Percentiles rank a stretch among this genome's conserved stretches.
These are phyloP conservation scores for Penicillium sp. DNA, from an alignment of 2,329 filamentous ascomycete genomes.

Conservation along the genomic window DNA sequence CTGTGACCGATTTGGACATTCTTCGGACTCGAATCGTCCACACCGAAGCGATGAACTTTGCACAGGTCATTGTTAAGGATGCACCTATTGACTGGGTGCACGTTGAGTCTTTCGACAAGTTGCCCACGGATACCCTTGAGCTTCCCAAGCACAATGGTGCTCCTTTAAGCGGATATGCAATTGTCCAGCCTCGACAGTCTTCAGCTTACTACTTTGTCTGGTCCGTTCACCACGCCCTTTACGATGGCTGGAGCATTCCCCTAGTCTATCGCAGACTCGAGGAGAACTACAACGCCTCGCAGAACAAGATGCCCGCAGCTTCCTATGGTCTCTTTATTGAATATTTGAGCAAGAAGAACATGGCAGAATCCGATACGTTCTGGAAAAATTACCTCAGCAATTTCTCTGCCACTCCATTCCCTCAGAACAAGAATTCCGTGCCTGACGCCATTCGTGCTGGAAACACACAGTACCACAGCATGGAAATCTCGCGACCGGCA, in stretches of 20 bases:
- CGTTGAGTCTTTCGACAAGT: slow-evolving; percentile 28
- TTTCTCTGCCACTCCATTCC: slow-evolving; percentile 33
- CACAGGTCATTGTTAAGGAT: slow-evolving; percentile 44
- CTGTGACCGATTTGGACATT: slow-evolving; percentile 49
- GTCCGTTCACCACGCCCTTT: slow-evolving; percentile 55
- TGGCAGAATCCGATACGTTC: slow-evolving; percentile 32
- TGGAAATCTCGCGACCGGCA: slow-evolving; percentile 23
- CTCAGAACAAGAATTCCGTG: slow-evolving; percentile 25
- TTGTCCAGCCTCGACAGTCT: slow-evolving; percentile 31
- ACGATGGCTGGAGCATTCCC: slow-evolving; percentile 52
- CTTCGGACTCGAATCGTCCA: slow-evolving; percentile 52
- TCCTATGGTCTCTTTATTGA: slow-evolving; percentile 36
- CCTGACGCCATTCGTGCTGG: slow-evolving; percentile 25
- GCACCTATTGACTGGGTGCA: slow-evolving; percentile 38
- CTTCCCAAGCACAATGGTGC: slow-evolving; percentile 39
- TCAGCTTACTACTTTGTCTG: slow-evolving; percentile 47
- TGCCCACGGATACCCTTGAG: slow-evolving; percentile 27
- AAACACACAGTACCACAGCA: slow-evolving; percentile 27
- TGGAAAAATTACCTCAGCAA: slow-evolving; percentile 34
- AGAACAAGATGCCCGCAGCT: slow-evolving; percentile 11
- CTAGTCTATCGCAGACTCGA: slow-evolving; percentile 41
- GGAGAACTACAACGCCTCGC: slow-evolving; percentile 32
- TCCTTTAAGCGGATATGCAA: slow-evolving; percentile 36
- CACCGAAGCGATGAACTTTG: slow-evolving; percentile 37
- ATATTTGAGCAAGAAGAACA: slow-evolving; percentile 31